Evolutionary conservation across 352 stramenopile species (phyloP).

Genomic region (Thalassiosira sp.): DNA sequence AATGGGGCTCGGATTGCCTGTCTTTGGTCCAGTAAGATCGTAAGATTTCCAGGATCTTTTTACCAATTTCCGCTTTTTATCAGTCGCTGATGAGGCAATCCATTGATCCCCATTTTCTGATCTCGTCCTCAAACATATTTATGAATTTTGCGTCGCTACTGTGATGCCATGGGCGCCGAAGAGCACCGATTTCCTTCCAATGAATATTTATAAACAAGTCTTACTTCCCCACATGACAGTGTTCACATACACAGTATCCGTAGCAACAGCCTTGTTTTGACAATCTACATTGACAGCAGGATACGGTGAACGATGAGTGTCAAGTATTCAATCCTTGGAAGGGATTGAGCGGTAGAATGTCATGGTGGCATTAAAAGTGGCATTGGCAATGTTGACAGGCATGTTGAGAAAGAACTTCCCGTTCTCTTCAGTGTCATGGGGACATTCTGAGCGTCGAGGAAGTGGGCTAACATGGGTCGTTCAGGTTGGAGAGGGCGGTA

Average conservation of each 20-base stretch:
- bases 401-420: not conserved
- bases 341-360: not conserved
- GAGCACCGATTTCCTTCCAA: not conserved
- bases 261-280: not conserved
- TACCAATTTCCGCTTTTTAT: conserved; percentile 14
- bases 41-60: conserved; percentile 26
- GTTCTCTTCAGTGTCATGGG: too few species aligned
- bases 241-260: not conserved
- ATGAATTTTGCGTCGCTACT: conserved; percentile 23
- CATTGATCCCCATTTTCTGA: conserved; percentile 20
- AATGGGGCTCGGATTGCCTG: conserved; percentile 29
- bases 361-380: conserved; percentile 9
- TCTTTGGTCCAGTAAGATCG: conserved; percentile 6
- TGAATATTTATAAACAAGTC: not conserved
- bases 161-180: not conserved
- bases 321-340: conserved; percentile 8
- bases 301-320: not conserved
- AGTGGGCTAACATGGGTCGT: not conserved
- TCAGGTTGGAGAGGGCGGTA: not conserved
- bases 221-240: not conserved
- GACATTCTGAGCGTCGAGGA: too few species aligned
- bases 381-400: not conserved
- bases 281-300: not conserved
- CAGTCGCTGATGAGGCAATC: conserved; percentile 21
- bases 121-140: conserved; percentile 34